phyloP scores from a whole-genome alignment of 768 basidiomycete genomes.

The Suillus paluster region DNA sequence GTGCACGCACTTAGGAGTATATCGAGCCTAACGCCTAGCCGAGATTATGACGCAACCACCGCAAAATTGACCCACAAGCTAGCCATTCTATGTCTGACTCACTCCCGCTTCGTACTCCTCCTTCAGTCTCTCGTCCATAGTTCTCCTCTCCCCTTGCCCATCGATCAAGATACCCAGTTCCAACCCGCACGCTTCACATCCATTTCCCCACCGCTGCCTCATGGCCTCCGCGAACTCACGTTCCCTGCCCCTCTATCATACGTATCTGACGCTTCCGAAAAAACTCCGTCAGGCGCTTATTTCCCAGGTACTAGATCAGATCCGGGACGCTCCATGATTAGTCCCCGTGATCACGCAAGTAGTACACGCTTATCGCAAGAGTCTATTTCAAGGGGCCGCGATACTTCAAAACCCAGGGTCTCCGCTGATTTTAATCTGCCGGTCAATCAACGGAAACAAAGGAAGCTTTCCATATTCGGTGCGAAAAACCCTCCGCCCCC shows the following conservation, averaged over 20 bases:
- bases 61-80: slow-evolving; percentile 38
- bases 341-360: slow-evolving; percentile 11
- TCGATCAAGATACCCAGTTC: slow-evolving; percentile 47
- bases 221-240: slow-evolving; percentile 56
- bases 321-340: slow-evolving; percentile 6
- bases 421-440: slow-evolving; percentile 7
- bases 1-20: slow-evolving; percentile 64
- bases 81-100: slow-evolving; percentile 57
- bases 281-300: slow-evolving; percentile 13
- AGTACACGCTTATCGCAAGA: slow-evolving; percentile 30
- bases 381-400: slow-evolving; percentile 11
- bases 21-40: slow-evolving; percentile 38
- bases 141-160: slow-evolving; percentile 49
- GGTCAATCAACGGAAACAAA: slow-evolving; percentile 20
- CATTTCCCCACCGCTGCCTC: slow-evolving; percentile 27
- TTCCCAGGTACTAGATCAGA: slow-evolving; percentile 11
- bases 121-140: slow-evolving; percentile 76
- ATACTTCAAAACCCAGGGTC: slow-evolving; percentile 3
- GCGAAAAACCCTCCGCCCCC: slow-evolving; percentile 42
- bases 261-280: slow-evolving; percentile 23
- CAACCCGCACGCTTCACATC: slow-evolving; percentile 24
- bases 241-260: slow-evolving; percentile 79
- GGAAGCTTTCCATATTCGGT: slow-evolving; percentile 45
- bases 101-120: slow-evolving; percentile 76
- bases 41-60: slow-evolving; percentile 31